phyloP scores from a whole-genome alignment of 345 rosid species.

The Syzygium grande region DNA sequence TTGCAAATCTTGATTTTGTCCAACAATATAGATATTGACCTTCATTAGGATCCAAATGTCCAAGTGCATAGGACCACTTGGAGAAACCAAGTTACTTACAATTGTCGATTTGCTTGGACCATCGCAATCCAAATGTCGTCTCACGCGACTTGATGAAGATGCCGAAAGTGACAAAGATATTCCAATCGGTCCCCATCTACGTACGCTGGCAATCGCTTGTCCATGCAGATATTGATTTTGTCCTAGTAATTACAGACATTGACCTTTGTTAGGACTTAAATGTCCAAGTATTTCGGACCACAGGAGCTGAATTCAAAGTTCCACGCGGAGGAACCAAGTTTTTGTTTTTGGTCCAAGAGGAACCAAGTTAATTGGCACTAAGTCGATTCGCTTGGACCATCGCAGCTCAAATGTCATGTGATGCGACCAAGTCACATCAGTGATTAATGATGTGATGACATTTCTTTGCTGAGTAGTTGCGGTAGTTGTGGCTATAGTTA shows the following conservation, averaged over 20 bases:
- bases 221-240: not conserved
- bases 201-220: not conserved
- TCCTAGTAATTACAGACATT: not conserved
- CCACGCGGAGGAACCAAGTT: rapidly evolving
- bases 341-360: not conserved
- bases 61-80: not conserved
- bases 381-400: not conserved
- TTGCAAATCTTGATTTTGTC: not conserved
- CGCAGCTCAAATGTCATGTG: not conserved
- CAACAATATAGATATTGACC: not conserved
- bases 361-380: rapidly evolving
- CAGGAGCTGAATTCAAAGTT: not conserved
- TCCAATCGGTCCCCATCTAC: not conserved
- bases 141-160: not conserved
- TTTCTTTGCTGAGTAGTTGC: not conserved
- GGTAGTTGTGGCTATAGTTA: not conserved
- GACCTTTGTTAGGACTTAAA: not conserved
- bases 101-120: not conserved
- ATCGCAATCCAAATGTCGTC: not conserved
- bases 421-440: not conserved
- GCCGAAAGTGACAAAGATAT: not conserved
- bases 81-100: not conserved
- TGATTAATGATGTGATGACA: not conserved
- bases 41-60: not conserved
- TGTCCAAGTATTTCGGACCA: not conserved